phyloP scores from a whole-genome alignment of 352 stramenopile species.

The Globisporangium uncinulatum region DNA sequence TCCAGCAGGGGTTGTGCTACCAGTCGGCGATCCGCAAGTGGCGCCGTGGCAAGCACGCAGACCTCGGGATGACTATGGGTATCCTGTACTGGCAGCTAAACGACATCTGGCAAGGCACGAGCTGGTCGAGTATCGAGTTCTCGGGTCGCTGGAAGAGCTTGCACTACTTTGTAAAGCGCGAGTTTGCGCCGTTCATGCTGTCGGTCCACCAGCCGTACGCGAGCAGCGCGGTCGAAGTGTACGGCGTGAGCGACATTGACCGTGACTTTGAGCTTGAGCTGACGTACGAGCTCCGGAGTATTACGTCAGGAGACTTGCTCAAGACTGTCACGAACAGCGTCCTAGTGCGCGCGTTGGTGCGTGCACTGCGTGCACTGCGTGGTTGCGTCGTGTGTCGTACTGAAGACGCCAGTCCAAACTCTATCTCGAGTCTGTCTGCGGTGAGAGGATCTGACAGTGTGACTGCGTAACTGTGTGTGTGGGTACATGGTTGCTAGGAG shows the following conservation, averaged over 20 bases:
- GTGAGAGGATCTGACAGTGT: no score
- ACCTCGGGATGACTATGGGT: constrained; percentile 59
- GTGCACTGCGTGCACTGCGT: constrained; percentile 17
- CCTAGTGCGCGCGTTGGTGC: constrained; percentile 29
- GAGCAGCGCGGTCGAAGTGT: constrained; percentile 23
- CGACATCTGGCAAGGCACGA: constrained; percentile 84
- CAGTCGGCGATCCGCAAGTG: constrained; percentile 68
- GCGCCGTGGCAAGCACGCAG: constrained; percentile 49
- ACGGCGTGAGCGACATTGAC: constrained; percentile 46
- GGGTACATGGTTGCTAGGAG: constrained; percentile 18
- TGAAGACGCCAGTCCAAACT: no score
- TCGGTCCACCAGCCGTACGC: constrained; percentile 26
- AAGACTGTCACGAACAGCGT: constrained; percentile 27
- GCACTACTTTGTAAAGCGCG: constrained; percentile 64
- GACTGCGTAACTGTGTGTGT: background rate
- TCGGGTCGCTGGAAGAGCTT: constrained; percentile 76
- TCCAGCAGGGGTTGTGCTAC: constrained; percentile 79
- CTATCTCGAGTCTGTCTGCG: no score
- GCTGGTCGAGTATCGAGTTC: constrained; percentile 85
- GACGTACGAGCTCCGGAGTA: constrained; percentile 38
- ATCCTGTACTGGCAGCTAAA: constrained; percentile 88
- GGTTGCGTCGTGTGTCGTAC: no score
- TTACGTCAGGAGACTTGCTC: constrained; percentile 33
- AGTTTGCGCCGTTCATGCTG: constrained; percentile 66
- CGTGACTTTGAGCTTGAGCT: constrained; percentile 26